A percentile compares a stretch with the other conserved stretches of the same genome.
Evolutionary conservation across 73 alveolate genomes (phyloP).

Genomic region (Blepharisma japonicum): DNA sequence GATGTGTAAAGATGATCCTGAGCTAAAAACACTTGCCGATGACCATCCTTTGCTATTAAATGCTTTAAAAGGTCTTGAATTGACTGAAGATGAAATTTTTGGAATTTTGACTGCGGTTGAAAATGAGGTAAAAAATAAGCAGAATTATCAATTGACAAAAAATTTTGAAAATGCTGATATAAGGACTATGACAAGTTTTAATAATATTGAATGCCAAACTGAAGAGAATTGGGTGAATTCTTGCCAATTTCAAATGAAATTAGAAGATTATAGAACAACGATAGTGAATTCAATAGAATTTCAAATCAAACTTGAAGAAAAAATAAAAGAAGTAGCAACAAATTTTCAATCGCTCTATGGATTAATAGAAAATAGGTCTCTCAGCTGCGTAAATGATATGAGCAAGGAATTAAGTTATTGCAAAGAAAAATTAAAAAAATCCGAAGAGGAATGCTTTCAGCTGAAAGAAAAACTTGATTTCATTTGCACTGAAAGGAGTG

Average conservation of each 20-base stretch:
- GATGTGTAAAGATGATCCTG: conserved; percentile 22
- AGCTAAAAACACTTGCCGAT: not conserved
- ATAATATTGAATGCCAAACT: not conserved
- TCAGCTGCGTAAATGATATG: no score
- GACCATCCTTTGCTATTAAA: conserved; percentile 25
- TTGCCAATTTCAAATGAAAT: not conserved
- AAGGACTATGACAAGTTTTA: not conserved
- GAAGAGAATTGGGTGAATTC: not conserved
- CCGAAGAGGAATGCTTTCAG: no score
- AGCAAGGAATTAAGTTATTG: no score
- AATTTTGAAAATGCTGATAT: not conserved
- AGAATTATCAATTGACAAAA: not conserved
- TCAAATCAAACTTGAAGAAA: not conserved
- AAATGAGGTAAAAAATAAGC: conserved; percentile 20
- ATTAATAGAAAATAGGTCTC: no score
- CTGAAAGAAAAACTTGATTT: no score
- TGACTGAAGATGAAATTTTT: conserved; percentile 2
- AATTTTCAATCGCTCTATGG: no score
- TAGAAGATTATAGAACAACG: not conserved
- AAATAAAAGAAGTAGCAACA: no score
- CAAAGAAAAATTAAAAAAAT: no score
- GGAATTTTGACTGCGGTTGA: conserved; percentile 18
- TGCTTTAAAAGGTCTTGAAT: not conserved
- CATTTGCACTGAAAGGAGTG: no score
- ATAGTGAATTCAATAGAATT: not conserved